Percentiles rank a stretch among this genome's conserved stretches.
phyloP scores from a whole-genome alignment of 768 basidiomycete genomes.

The Candolleomyces aberdarensis region DNA sequence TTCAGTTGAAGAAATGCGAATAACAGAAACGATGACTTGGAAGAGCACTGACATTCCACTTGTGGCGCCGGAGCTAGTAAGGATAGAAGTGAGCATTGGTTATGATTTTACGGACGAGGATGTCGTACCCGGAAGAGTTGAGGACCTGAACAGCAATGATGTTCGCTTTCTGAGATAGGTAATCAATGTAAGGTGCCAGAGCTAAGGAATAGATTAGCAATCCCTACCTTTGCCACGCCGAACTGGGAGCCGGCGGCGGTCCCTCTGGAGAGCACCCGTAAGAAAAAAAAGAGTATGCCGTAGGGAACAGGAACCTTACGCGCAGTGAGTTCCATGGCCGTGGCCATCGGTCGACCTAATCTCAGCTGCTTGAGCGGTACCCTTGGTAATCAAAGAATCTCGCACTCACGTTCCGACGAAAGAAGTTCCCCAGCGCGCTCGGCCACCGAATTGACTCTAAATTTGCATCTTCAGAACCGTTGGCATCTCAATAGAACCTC shows the following conservation, averaged over 20 bases:
- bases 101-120: not conserved
- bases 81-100: not conserved
- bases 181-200: not conserved
- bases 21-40: not conserved
- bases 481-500: not conserved
- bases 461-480: not conserved
- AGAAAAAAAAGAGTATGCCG: not conserved
- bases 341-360: conserved; percentile 26
- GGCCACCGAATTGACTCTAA: conserved; percentile 35
- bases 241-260: conserved; percentile 21
- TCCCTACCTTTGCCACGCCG: conserved; percentile 20
- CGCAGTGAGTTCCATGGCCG: conserved; percentile 38
- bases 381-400: not conserved
- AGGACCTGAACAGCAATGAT: conserved; percentile 43
- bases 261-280: conserved; percentile 12
- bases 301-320: conserved; percentile 13
- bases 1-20: not conserved
- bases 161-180: conserved; percentile 15
- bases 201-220: not conserved
- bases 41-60: conserved; percentile 14
- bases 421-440: conserved; percentile 35
- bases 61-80: conserved; percentile 12
- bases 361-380: not conserved
- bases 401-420: conserved; percentile 22
- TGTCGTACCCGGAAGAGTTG: conserved; percentile 24